A percentile compares a stretch with the other conserved stretches of the same genome.
phyloP scores from a whole-genome alignment of 208 protist species.

The Trypanosoma cruzi region DNA sequence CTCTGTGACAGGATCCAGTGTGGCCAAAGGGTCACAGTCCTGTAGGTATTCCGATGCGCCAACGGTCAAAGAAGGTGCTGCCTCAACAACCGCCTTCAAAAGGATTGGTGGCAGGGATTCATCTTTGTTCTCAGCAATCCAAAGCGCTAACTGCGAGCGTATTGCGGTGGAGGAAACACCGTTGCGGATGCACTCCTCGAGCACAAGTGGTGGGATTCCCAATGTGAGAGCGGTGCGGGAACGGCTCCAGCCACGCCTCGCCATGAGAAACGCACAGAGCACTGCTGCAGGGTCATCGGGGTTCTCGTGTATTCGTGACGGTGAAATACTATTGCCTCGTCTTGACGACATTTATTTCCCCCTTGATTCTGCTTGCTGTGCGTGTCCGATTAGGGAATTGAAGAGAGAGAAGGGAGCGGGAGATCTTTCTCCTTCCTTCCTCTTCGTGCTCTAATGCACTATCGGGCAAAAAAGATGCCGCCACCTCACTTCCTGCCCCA shows the following conservation, averaged over 20 bases:
- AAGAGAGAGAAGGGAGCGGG: not conserved
- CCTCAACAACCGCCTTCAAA: constrained; percentile 40
- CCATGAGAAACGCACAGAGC: constrained; percentile 77
- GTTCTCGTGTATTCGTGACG: not conserved
- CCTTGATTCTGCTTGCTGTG: not conserved
- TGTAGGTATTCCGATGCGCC: constrained; percentile 9
- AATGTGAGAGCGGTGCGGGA: constrained; percentile 47
- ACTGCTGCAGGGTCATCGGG: constrained; percentile 46
- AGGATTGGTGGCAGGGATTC: constrained; percentile 39
- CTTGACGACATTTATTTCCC: not conserved
- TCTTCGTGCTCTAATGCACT: not conserved
- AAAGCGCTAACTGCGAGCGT: constrained; percentile 59
- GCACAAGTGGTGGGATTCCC: constrained; percentile 60
- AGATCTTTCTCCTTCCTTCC: not conserved
- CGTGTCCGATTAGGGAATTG: not conserved
- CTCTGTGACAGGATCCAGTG: constrained; percentile 67
- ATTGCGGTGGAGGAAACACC: constrained; percentile 64
- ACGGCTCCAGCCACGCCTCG: constrained; percentile 37
- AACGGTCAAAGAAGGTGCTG: constrained; percentile 19
- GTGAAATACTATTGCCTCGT: not conserved
- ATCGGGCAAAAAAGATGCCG: not conserved
- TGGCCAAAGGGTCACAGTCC: constrained; percentile 39
- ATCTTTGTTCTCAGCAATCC: constrained; percentile 49
- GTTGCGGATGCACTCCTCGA: constrained; percentile 82
- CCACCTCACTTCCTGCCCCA: not conserved